phyloP scores from a whole-genome alignment of 2,329 filamentous ascomycete genomes.

The Aspergillus cejpii region DNA sequence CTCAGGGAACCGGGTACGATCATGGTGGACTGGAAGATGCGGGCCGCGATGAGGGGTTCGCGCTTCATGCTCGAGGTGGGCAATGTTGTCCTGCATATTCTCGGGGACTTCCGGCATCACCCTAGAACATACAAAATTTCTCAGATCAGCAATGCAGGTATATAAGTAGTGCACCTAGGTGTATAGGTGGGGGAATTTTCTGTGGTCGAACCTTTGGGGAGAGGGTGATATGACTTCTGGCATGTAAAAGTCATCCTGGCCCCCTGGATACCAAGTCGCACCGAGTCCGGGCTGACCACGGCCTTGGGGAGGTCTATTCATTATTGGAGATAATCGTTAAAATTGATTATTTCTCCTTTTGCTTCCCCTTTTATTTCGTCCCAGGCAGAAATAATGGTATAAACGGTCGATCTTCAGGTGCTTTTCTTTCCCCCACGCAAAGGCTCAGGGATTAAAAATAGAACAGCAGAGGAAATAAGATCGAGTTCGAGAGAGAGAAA shows the following conservation, averaged over 20 bases:
- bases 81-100: constrained; percentile 92
- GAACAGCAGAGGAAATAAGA: not conserved
- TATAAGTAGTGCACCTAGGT: constrained; percentile 5
- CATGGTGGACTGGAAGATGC: constrained; percentile 29
- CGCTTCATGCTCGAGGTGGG: constrained; percentile 80
- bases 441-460: not conserved
- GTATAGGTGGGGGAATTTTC: not conserved
- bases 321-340: constrained; percentile 15
- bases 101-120: constrained; percentile 92
- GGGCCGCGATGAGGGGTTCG: constrained; percentile 42
- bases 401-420: constrained; percentile 1
- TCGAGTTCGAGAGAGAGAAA: not conserved
- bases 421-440: not conserved
- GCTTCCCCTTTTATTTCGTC: no score
- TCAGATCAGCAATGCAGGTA: constrained; percentile 20
- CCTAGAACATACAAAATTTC: constrained; percentile 43
- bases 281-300: constrained; percentile 42
- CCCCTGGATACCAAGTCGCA: constrained; percentile 63
- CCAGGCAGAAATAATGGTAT: not conserved
- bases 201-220: constrained; percentile 56
- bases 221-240: constrained; percentile 63
- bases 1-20: constrained; percentile 31
- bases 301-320: constrained; percentile 36
- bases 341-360: no score
- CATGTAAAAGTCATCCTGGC: constrained; percentile 62